A percentile compares a stretch with the other conserved stretches of the same genome.
These are phyloP conservation scores for Suillus variegatus DNA, from an alignment of 768 basidiomycete species.

Conservation along the genomic window DNA sequence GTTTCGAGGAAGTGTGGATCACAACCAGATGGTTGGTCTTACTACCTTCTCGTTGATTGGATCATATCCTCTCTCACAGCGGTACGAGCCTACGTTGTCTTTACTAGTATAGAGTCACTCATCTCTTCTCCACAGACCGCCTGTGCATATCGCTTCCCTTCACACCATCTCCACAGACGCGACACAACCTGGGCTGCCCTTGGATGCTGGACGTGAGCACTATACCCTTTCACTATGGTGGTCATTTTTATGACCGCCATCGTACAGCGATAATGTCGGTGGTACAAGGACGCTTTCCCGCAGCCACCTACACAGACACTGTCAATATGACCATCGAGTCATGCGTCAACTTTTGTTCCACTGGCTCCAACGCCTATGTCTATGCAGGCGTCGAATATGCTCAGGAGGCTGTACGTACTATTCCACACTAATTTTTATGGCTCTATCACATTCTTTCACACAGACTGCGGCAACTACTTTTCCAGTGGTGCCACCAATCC, in stretches of 20 bases:
- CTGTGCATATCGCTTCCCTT: neutral
- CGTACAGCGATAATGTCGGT: conserved; percentile 49
- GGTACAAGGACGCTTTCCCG: conserved; percentile 60
- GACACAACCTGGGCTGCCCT: conserved; percentile 54
- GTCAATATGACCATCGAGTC: conserved; percentile 62
- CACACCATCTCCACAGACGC: conserved; percentile 15
- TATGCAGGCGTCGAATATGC: conserved; percentile 74
- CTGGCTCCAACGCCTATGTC: conserved; percentile 41
- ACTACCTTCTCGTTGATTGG: conserved; percentile 1
- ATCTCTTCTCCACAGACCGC: neutral
- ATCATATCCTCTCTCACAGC: neutral
- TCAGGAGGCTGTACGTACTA: conserved; percentile 55
- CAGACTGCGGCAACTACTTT: conserved; percentile 67
- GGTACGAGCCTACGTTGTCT: neutral
- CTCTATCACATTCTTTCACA: conserved; percentile 7
- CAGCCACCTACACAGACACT: conserved; percentile 44
- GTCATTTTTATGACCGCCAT: conserved; percentile 8
- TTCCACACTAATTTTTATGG: conserved; percentile 7
- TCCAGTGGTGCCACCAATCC: conserved; percentile 44
- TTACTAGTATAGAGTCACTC: neutral
- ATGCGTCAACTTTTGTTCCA: conserved; percentile 46
- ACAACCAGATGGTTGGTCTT: neutral
- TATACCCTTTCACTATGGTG: conserved; percentile 17
- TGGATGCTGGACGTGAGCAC: conserved; percentile 62
- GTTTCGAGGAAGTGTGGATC: neutral